Conservation (phyloP, 345 rosid species). For the Dipteronia sinensis region DNA sequence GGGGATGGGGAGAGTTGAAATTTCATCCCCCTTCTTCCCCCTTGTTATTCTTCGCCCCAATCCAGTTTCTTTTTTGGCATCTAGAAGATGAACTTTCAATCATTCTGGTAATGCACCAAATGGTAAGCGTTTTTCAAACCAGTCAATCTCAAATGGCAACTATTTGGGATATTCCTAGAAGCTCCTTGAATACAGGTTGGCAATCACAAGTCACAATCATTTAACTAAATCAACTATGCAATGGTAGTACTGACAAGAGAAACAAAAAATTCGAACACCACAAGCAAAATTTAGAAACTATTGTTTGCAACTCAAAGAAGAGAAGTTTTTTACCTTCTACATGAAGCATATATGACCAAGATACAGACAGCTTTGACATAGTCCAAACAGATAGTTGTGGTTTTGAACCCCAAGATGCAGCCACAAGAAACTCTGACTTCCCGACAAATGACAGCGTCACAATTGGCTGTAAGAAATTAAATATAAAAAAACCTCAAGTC, state of each 20-base stretch:
- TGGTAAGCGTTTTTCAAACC: not conserved
- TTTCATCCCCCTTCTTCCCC: not conserved
- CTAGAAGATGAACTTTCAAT: not conserved
- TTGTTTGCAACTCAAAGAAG: slow-evolving; percentile 4
- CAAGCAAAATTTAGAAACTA: too few species aligned
- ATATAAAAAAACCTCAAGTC: not conserved
- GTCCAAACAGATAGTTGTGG: slow-evolving; percentile 83
- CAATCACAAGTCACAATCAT: not conserved
- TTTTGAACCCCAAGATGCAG: slow-evolving; percentile 60
- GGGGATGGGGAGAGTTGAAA: not conserved
- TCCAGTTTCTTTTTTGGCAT: not conserved
- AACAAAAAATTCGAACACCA: too few species aligned
- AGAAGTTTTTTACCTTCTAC: slow-evolving; percentile 61
- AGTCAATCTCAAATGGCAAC: not conserved
- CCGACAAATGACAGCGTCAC: slow-evolving; percentile 67
- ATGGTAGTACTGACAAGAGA: too few species aligned
- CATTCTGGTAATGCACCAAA: not conserved
- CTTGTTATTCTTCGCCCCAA: too few species aligned
- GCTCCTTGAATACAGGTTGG: not conserved
- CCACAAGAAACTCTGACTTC: slow-evolving; percentile 73
- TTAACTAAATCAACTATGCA: not conserved
- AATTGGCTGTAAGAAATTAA: slow-evolving; percentile 60
- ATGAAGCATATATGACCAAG: slow-evolving; percentile 82
- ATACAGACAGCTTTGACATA: slow-evolving; percentile 59
- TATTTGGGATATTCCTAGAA: not conserved